These are phyloP conservation scores for Akanthomyces dipterigenus DNA, from an alignment of 2,329 filamentous ascomycete species.

Conservation along the genomic window DNA sequence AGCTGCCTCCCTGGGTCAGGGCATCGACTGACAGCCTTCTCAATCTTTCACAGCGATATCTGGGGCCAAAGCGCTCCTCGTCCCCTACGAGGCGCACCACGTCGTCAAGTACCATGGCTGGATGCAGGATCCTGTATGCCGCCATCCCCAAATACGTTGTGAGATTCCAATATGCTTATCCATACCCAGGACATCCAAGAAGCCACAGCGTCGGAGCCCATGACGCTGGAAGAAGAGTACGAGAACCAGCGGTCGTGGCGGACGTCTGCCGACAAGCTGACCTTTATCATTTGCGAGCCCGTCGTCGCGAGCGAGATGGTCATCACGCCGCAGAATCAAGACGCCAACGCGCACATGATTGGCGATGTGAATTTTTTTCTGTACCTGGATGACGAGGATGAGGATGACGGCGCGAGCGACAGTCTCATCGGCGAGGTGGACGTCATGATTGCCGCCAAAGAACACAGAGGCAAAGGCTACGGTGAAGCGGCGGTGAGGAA, in stretches of 20 bases:
- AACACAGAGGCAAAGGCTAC: conserved; percentile 53
- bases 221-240: conserved; percentile 76
- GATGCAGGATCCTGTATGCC: conserved; percentile 73
- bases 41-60: conserved; percentile 49
- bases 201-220: conserved; percentile 80
- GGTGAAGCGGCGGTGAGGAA: conserved; percentile 59
- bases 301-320: neutral
- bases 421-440: conserved; percentile 65
- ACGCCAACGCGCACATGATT: conserved; percentile 53
- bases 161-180: neutral
- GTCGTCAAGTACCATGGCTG: conserved; percentile 79
- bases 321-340: conserved; percentile 37
- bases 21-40: too few relatives aligned
- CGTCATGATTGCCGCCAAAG: conserved; percentile 69
- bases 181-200: conserved; percentile 60
- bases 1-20: too few relatives aligned
- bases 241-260: conserved; percentile 89
- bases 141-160: neutral
- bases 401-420: conserved; percentile 28
- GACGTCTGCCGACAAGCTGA: conserved; percentile 74
- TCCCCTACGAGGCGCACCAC: conserved; percentile 78
- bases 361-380: conserved; percentile 82
- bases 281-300: conserved; percentile 72
- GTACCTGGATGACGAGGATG: conserved; percentile 48
- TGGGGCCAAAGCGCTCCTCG: conserved; percentile 61